Conservation (phyloP, 345 rosid genomes). For the Gossypium herbaceum region DNA sequence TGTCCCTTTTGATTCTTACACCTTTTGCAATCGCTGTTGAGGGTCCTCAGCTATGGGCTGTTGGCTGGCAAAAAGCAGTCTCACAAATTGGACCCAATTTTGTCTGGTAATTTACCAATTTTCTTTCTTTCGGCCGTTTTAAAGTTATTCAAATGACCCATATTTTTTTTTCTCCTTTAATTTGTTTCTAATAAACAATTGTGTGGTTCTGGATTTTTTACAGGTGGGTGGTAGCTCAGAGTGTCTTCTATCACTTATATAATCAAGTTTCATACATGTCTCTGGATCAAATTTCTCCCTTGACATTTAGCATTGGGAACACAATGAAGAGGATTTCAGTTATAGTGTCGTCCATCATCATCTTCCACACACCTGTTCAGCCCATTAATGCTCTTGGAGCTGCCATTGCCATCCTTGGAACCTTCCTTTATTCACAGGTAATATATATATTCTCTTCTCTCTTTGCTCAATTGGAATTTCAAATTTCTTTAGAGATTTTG, state of each 20-base stretch:
- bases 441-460: slow-evolving; percentile 11
- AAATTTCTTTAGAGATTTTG: neutral
- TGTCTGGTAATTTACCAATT: slow-evolving; percentile 46
- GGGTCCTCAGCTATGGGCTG: slow-evolving; percentile 93
- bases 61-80: slow-evolving; percentile 76
- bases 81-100: slow-evolving; percentile 82
- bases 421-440: slow-evolving; percentile 81
- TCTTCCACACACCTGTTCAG: slow-evolving; percentile 63
- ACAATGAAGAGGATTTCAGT: slow-evolving; percentile 86
- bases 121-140: neutral
- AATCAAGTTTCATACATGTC: slow-evolving; percentile 89
- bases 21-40: slow-evolving; percentile 95
- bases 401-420: slow-evolving; percentile 71
- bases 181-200: slow-evolving; percentile 12
- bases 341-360: slow-evolving; percentile 70
- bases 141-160: neutral
- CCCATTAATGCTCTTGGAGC: slow-evolving; percentile 79
- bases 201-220: slow-evolving; percentile 21
- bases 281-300: slow-evolving; percentile 65
- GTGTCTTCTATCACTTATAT: slow-evolving; percentile 76
- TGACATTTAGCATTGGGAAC: slow-evolving; percentile 76
- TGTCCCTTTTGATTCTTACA: slow-evolving; percentile 76
- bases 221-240: slow-evolving; percentile 86
- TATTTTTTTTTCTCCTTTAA: neutral
- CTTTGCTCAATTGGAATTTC: neutral